Conservation (phyloP, 2,329 filamentous ascomycete genomes). For the Lasiodiplodia citricola region DNA sequence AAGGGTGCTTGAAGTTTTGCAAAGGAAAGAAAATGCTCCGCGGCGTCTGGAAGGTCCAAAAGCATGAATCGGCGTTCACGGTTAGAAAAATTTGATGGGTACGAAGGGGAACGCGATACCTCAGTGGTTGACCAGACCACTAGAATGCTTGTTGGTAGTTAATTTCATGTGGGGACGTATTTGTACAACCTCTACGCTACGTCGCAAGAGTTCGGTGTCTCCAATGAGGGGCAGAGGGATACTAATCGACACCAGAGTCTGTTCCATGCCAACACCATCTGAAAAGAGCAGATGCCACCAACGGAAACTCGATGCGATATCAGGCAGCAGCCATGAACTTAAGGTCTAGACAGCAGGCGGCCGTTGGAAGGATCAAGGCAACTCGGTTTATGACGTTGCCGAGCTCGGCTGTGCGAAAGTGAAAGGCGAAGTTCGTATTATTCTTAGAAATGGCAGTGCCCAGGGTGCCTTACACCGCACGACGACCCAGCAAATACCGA, state of each 20-base stretch:
- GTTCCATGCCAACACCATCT: no score
- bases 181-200: no score
- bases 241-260: no score
- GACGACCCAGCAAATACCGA: neutral
- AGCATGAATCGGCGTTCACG: conserved; percentile 10
- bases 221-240: no score
- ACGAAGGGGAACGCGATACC: neutral
- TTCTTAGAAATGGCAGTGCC: neutral
- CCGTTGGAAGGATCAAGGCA: neutral
- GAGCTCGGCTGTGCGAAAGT: neutral
- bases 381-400: neutral
- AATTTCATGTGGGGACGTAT: no score
- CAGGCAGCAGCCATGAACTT: neutral
- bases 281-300: no score
- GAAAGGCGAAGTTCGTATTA: neutral
- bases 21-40: neutral
- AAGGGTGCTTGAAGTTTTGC: conserved; percentile 52
- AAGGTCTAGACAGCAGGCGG: neutral
- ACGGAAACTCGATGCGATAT: neutral
- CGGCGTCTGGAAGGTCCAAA: conserved; percentile 8
- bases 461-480: neutral
- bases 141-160: neutral
- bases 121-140: neutral
- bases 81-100: neutral
- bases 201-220: no score